Percentiles rank a stretch among this genome's conserved stretches.
phyloP scores from a whole-genome alignment of 768 basidiomycete genomes.

The Cystofilobasidium ferigula region DNA sequence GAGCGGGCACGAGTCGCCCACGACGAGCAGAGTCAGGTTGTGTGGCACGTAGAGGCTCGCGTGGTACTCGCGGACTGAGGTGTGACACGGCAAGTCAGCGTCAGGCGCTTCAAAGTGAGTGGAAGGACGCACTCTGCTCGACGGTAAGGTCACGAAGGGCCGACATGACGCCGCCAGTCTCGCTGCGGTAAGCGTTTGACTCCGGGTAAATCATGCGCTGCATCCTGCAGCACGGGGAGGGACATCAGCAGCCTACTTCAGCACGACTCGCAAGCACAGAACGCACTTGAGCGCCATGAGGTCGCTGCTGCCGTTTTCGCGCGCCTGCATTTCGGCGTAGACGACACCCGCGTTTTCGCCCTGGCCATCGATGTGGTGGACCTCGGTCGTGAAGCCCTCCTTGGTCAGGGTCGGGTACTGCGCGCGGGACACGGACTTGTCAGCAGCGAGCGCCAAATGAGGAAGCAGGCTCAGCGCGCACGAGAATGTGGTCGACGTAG shows the following conservation, averaged over 20 bases:
- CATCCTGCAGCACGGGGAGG: slow-evolving; percentile 42
- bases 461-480: not conserved
- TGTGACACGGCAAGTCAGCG: not conserved
- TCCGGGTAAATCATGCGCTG: slow-evolving; percentile 71
- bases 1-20: slow-evolving; percentile 67
- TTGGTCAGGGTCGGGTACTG: slow-evolving; percentile 81
- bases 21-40: slow-evolving; percentile 70
- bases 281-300: slow-evolving; percentile 74
- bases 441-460: not conserved
- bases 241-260: slow-evolving; percentile 8
- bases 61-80: slow-evolving; percentile 77
- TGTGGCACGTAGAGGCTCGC: slow-evolving; percentile 82
- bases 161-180: slow-evolving; percentile 93
- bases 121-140: slow-evolving; percentile 58
- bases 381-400: slow-evolving; percentile 56
- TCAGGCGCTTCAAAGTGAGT: slow-evolving; percentile 7
- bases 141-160: slow-evolving; percentile 72
- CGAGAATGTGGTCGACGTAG: slow-evolving; percentile 85
- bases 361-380: slow-evolving; percentile 86
- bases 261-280: not conserved
- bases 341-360: slow-evolving; percentile 92
- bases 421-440: not conserved
- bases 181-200: slow-evolving; percentile 81
- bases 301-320: slow-evolving; percentile 84
- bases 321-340: slow-evolving; percentile 83